Base-by-base conservation (phyloP, 2,329 filamentous ascomycete genomes). In the Paraconiothyrium brasiliense region DNA sequence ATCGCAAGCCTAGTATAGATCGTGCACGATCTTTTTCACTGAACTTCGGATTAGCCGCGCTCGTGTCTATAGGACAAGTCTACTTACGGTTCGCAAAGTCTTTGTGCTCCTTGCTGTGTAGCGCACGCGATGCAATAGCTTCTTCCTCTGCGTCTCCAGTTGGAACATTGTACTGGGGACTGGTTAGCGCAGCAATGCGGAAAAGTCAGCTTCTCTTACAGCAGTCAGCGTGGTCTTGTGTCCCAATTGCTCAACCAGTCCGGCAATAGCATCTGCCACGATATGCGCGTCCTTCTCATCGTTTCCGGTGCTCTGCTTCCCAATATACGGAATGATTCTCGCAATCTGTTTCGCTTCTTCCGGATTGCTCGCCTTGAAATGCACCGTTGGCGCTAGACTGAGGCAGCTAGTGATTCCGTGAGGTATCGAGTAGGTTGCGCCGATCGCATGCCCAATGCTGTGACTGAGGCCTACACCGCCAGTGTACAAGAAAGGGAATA, bases 371-470 rank as follows among this genome's bases (percentile, higher is more conserved):
- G 84, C 83, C 65, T 86, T 86, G 52, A 86, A 73, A 67, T 83
- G 83, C 2, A 86, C 80, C 1, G 86, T 85, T 49, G 84, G 82
- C 0, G 83, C 82, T 3, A 87, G 71, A 30, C 83, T 86, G 65
- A 87, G 65, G 65, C 84, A 86, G 16, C 81, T 84, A 0, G 85
- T 87, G 52, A 85, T 81, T 2, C 85, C 85, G 59, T 87, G 85
- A 0, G 85, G 85, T 50, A 87, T 87, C 2, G 77, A 74, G 64
- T 86, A 87, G 0, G 85, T 85, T 9, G 81, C 82, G 14, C 85
- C 85, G 37, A 87, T 77, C 0, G 85, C 84, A 67, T 87, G 85
- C 24, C 82, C 82, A 57, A 84, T 73, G 30, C 77, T 77, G 62
- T 84, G 83, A 35, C 78, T 81, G 6, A 87, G 74, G 3, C 85